Conservation (phyloP, 1,139 yeast genomes). For the Zhuliangozyma blackwelliae region DNA sequence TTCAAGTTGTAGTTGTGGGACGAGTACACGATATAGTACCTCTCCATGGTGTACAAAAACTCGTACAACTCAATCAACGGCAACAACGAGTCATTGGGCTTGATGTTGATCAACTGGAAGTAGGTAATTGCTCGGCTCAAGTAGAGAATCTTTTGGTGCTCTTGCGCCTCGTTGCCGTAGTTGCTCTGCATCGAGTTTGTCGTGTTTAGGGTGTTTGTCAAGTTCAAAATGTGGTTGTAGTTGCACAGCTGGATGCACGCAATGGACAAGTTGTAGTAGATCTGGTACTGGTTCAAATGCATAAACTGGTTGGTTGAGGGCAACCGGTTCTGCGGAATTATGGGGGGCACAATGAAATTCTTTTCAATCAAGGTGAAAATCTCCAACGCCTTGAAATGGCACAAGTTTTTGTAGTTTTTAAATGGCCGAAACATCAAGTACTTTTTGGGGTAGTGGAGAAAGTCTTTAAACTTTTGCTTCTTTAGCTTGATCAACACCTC, state of each 20-base stretch:
- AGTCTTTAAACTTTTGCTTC: slow-evolving; percentile 19
- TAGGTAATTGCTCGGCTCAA: slow-evolving; percentile 34
- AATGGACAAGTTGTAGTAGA: slow-evolving; percentile 33
- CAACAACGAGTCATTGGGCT: slow-evolving; percentile 16
- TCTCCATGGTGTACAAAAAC: slow-evolving; percentile 28
- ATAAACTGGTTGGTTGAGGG: slow-evolving; percentile 10
- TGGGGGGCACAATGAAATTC: slow-evolving; percentile 25
- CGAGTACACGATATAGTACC: slow-evolving; percentile 28
- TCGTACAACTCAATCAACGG: slow-evolving; percentile 36
- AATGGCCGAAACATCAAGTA: slow-evolving; percentile 16
- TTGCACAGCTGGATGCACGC: slow-evolving; percentile 30
- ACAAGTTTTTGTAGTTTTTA: slow-evolving; percentile 23
- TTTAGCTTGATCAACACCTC: slow-evolving; percentile 32
- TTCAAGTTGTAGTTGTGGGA: slow-evolving; percentile 22
- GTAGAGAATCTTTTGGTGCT: slow-evolving; percentile 32
- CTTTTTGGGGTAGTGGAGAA: slow-evolving; percentile 16
- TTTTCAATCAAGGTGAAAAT: slow-evolving; percentile 26
- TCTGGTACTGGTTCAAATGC: slow-evolving; percentile 22
- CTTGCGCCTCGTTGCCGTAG: slow-evolving; percentile 18
- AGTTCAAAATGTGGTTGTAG: slow-evolving; percentile 31
- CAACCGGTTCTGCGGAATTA: slow-evolving; percentile 9
- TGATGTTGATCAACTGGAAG: slow-evolving; percentile 30
- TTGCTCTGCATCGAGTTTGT: slow-evolving; percentile 5
- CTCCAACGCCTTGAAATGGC: slow-evolving; percentile 28
- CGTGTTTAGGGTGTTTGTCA: slow-evolving; percentile 13